Percentiles rank a stretch among this genome's conserved stretches.
These are phyloP conservation scores for Lagenidium sp. DNA, from an alignment of 352 stramenopile species.

Conservation along the genomic window DNA sequence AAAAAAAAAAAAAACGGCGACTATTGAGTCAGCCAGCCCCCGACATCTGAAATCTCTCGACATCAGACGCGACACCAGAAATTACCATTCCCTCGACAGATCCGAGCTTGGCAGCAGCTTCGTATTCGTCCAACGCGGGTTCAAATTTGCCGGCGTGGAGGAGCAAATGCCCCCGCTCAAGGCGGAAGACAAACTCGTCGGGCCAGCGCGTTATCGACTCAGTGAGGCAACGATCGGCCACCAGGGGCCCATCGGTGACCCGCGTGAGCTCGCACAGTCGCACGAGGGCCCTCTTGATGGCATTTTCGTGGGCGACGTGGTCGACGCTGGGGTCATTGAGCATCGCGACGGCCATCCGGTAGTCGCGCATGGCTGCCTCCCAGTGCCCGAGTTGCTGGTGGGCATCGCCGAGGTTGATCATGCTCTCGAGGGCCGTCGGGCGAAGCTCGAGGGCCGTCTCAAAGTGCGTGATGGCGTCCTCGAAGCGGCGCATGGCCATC, in stretches of 20 bases:
- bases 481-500: conserved; percentile 18
- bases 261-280: conserved; percentile 49
- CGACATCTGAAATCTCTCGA: too few relatives aligned
- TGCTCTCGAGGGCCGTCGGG: conserved; percentile 28
- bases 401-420: conserved; percentile 41
- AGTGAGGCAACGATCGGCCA: conserved; percentile 42
- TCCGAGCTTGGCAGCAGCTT: conserved; percentile 28
- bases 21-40: too few relatives aligned
- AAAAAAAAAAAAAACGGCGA: too few relatives aligned
- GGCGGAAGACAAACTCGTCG: conserved; percentile 38
- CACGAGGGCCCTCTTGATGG: conserved; percentile 23
- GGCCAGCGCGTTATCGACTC: conserved; percentile 40
- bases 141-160: conserved; percentile 46
- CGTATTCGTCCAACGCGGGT: conserved; percentile 39
- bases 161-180: conserved; percentile 51
- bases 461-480: conserved; percentile 44
- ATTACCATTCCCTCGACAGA: conserved; percentile 40
- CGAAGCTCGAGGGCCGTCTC: conserved; percentile 36
- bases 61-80: too few relatives aligned
- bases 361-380: conserved; percentile 45
- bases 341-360: conserved; percentile 28
- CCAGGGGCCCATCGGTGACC: conserved; percentile 30
- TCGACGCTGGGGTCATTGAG: conserved; percentile 8
- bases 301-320: conserved; percentile 6
- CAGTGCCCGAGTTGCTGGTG: conserved; percentile 37